Percentiles rank a stretch among this genome's conserved stretches.
These are phyloP conservation scores for Bauhinia variegata DNA, from an alignment of 306 rosid genomes.

Conservation along the genomic window DNA sequence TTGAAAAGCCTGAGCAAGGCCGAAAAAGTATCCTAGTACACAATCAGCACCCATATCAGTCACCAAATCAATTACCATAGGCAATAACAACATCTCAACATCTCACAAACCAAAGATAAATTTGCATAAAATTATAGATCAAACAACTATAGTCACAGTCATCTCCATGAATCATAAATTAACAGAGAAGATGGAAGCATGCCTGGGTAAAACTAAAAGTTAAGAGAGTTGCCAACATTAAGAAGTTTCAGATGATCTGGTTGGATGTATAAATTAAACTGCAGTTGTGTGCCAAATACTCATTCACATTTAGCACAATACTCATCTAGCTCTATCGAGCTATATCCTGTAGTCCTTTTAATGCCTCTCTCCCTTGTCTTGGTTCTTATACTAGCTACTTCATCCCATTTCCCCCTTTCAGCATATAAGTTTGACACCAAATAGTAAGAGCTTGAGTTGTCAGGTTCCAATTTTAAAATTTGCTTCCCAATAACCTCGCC, in stretches of 20 bases:
- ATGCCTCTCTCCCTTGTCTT: constrained; percentile 36
- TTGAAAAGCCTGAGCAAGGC: too few species aligned
- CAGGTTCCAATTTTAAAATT: constrained; percentile 41
- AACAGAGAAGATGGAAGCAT: too few species aligned
- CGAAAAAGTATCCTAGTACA: too few species aligned
- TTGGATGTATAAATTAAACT: constrained; percentile 13
- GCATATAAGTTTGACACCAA: constrained; percentile 49
- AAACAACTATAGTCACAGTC: too few species aligned
- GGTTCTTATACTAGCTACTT: constrained; percentile 46
- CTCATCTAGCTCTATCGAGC: constrained; percentile 42
- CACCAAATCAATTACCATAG: too few species aligned
- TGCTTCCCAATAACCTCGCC: constrained; percentile 42
- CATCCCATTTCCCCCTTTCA: constrained; percentile 56
- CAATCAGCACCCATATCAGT: too few species aligned
- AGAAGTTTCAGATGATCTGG: not conserved
- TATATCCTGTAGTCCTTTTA: constrained; percentile 43
- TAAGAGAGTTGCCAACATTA: not conserved
- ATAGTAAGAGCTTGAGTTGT: constrained; percentile 39
- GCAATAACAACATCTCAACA: too few species aligned
- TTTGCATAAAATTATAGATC: too few species aligned
- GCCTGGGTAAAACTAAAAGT: not conserved
- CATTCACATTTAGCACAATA: constrained; percentile 26
- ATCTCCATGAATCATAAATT: too few species aligned
- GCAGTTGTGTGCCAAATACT: constrained; percentile 5
- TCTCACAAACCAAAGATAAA: too few species aligned